Conservation (phyloP, 441 rosid species). For the Capsella rubella region DNA sequence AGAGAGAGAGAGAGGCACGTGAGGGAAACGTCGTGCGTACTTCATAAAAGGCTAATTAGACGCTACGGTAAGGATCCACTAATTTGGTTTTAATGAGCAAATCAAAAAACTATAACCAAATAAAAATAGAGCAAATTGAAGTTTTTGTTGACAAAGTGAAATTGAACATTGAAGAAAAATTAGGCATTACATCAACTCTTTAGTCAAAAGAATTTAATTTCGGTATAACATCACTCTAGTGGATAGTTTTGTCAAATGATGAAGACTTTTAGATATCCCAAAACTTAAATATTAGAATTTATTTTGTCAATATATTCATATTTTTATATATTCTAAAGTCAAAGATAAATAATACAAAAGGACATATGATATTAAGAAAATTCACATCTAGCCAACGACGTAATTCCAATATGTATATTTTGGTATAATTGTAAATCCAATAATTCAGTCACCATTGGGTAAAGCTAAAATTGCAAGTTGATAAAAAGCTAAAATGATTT, state of each 20-base stretch:
- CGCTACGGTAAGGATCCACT: slow-evolving; percentile 32
- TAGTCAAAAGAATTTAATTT: slow-evolving; percentile 24
- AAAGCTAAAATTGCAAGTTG: slow-evolving; percentile 33
- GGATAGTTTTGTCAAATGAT: slow-evolving; percentile 28
- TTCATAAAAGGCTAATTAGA: slow-evolving; percentile 32
- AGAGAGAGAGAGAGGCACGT: slow-evolving; percentile 37
- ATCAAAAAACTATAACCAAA: background rate
- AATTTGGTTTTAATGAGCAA: slow-evolving; percentile 23
- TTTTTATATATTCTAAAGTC: background rate
- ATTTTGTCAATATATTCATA: background rate
- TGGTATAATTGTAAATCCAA: background rate
- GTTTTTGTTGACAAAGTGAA: slow-evolving; percentile 17
- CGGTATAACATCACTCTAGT: slow-evolving; percentile 35
- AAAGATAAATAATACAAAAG: background rate
- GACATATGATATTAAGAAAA: background rate
- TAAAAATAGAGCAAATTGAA: background rate
- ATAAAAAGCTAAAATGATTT: slow-evolving; percentile 13
- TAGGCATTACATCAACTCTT: slow-evolving; percentile 26
- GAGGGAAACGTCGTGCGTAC: slow-evolving; percentile 34
- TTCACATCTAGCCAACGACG: slow-evolving; percentile 25
- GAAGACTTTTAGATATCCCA: background rate
- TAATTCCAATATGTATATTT: background rate
- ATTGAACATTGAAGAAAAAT: slow-evolving; percentile 21
- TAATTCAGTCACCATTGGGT: background rate
- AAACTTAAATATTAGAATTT: background rate